Evolutionary conservation across 371 early-diverging fungal genomes (phyloP), one percentile per base, ranked within the genome.

Genomic region (Mucor irregularis): DNA sequence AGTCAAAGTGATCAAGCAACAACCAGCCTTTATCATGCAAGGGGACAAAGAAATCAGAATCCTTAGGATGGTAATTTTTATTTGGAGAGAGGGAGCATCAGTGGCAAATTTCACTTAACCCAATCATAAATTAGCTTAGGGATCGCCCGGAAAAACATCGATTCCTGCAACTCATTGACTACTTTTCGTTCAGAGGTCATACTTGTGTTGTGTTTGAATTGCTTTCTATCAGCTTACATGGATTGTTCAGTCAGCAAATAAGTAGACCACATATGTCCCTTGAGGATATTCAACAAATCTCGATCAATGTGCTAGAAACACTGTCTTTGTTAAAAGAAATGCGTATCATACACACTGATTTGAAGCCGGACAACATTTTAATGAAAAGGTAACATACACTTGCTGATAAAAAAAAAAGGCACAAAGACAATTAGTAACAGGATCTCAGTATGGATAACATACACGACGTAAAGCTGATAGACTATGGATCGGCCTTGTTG

Each of bases 361-460:
- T 99, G 46, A 99, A 99, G 73, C 99, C 99, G 1, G 99, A 96
- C 66, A 98, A 98, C 68, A 93, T 98, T 31, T 51, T 99, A 49
- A 74, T 98, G n/a, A 89, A 89, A 62, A 86, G 85, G 91, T 89
- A 69, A n/a, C n/a, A n/a, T 37, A 14, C 16, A n/a, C n/a, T 37
- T 37, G 4, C 4, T 10, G 4, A 37, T 37, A 37, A 16, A 16
- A 38, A 33, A 33, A 33, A 33, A 33, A 33, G 6, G 33, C 3
- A 26, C 0, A 40, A 35, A n/a, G n/a, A n/a, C n/a, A n/a, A n/a
- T n/a, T n/a, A n/a, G n/a, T n/a, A n/a, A n/a, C n/a, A n/a, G n/a
- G n/a, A n/a, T n/a, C n/a, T 13, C n/a, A 44, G 53, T 28, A 81
- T 87, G 29, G 76, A 89, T 43, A 84, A 90, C 58, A 81, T 85